These are phyloP conservation scores for Persicaria maculosa DNA, from an alignment of 148 eudicot genomes.

Conservation along the genomic window DNA sequence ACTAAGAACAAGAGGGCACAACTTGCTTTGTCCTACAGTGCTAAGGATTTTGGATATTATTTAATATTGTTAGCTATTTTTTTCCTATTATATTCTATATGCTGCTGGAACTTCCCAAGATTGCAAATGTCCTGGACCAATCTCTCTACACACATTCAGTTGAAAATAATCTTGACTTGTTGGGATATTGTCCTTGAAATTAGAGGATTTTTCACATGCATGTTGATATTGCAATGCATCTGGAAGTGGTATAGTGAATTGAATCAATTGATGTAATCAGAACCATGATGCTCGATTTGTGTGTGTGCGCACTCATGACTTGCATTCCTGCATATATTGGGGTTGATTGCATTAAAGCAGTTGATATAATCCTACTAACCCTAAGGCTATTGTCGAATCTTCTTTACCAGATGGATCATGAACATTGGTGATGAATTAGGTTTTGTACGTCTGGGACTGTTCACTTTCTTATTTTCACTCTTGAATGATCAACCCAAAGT, in stretches of 20 bases:
- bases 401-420: neutral
- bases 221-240: neutral
- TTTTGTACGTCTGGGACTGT: neutral
- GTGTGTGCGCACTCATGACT: neutral
- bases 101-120: neutral
- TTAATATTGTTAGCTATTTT: neutral
- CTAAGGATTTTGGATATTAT: conserved; percentile 1
- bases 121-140: neutral
- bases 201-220: neutral
- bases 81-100: neutral
- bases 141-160: neutral
- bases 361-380: neutral
- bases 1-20: neutral
- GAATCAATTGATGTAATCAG: neutral
- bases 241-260: neutral
- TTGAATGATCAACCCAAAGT: neutral
- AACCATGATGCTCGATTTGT: neutral
- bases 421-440: neutral
- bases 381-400: neutral
- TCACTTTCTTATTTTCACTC: neutral
- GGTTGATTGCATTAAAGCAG: neutral
- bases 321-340: neutral
- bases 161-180: neutral
- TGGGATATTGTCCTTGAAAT: neutral
- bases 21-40: conserved; percentile 2